Base-by-base conservation (phyloP, 306 rosid genomes). In the Vachellia pachyceras region DNA sequence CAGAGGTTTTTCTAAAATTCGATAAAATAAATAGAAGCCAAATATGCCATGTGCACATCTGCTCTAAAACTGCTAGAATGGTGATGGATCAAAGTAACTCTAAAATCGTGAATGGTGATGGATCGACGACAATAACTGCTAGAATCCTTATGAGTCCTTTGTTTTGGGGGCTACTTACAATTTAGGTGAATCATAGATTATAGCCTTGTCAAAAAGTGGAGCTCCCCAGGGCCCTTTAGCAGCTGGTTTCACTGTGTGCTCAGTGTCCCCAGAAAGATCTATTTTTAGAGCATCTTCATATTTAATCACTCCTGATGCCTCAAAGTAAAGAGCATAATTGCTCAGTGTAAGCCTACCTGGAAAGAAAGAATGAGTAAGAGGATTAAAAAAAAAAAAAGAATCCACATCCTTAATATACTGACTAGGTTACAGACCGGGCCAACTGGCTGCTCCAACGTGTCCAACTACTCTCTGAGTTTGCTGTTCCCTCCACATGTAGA, bases 141-240 rank as follows among this genome's bases (percentile, higher is more conserved):
- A 36, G 46, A 73, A 74, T 75, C 46, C 97, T 91, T 84, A 93
- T 92, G 85, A 79, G 52, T 80, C 90, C 40, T 33, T 61, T 33
- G 40, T 12, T 61, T 33, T 29, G 41, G 68, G 40, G 10, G n/a
- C n/a, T 12, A 61, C 68, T 61, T 61, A 61, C 99, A 86, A 81
- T 54, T 84, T 90, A 18, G 94, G 70, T 14, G 99, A 90, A 18
- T 89, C 90, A 0, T 87, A 89, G 81, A 86, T 78, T 17, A 96
- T 85, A 68, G 97, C 99, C 91, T 88, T 96, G 92, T 96, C 97
- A 72, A 85, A 96, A 73, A 96, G 88, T 44, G 94, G 98, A 58
- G 98, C 98, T 71, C 98, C 99, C 98, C 98, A 96, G 6, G 99
- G 99, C 39, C 97, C 99, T 8, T 98, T 96, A 20, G 97, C 87